A percentile compares a stretch with the other conserved stretches of the same genome.
Conservation (phyloP, 305 asterid species). For the Withania somnifera region DNA sequence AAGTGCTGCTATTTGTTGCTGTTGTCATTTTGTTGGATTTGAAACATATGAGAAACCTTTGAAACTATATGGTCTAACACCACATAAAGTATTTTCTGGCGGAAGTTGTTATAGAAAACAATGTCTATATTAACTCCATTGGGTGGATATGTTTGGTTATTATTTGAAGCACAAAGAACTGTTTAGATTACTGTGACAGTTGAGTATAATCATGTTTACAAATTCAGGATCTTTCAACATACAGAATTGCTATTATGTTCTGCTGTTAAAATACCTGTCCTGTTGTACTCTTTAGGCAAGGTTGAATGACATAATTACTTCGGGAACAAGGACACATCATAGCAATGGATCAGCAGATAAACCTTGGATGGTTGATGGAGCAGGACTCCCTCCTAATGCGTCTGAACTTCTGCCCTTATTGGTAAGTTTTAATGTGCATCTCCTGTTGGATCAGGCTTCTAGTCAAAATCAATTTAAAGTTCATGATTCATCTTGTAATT, state of each 20-base stretch:
- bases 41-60: neutral
- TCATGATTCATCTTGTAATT: neutral
- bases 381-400: conserved; percentile 78
- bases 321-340: conserved; percentile 27
- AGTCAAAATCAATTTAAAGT: neutral
- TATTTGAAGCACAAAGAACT: neutral
- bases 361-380: conserved; percentile 96
- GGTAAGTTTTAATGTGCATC: conserved; percentile 22
- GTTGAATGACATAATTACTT: conserved; percentile 67
- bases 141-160: neutral
- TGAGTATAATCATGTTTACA: neutral
- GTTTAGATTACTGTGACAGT: neutral
- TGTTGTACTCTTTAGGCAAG: conserved; percentile 46
- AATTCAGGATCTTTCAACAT: neutral
- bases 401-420: conserved; percentile 55
- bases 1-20: neutral
- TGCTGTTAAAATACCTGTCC: neutral
- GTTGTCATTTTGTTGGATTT: neutral
- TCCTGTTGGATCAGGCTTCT: neutral
- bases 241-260: neutral
- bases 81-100: neutral
- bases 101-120: neutral
- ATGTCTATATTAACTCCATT: neutral
- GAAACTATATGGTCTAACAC: neutral
- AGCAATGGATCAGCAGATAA: conserved; percentile 34